Conservation (phyloP, 202 grass and related monocot species). For the Cymbopogon flexuosus region DNA sequence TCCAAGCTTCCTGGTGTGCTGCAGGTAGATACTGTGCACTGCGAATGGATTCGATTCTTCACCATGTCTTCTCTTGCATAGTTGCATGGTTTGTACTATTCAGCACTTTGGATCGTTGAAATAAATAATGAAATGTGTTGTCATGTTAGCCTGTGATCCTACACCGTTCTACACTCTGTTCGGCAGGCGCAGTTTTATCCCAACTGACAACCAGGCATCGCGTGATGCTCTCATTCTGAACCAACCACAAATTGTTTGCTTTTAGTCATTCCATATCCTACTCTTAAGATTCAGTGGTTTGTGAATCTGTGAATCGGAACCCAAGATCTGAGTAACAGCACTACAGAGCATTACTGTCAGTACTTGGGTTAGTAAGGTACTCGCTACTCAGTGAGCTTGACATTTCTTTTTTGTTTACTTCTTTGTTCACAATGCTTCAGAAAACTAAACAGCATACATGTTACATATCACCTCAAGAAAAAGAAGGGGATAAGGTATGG, state of each 20-base stretch:
- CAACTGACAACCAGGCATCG: not conserved
- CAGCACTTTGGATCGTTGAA: not conserved
- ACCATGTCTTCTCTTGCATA: not conserved
- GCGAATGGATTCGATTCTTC: not conserved
- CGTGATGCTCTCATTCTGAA: not conserved
- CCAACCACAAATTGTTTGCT: not conserved
- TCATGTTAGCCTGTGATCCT: not conserved
- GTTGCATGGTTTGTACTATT: not conserved
- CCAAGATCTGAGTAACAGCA: not conserved
- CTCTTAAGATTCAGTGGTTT: not conserved
- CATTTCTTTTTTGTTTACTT: not conserved
- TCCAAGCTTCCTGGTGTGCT: not conserved
- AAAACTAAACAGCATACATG: not conserved
- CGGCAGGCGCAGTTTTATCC: not conserved
- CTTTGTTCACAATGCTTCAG: not conserved
- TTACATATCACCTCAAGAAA: not conserved
- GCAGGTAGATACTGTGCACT: not conserved
- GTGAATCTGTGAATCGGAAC: not conserved
- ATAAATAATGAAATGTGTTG: not conserved
- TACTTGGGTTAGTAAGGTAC: not conserved
- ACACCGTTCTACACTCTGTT: not conserved
- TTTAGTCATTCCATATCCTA: not conserved
- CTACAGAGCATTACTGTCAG: not conserved
- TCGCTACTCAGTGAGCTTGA: not conserved
- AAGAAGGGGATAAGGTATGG: not conserved